Evolutionary conservation across 768 basidiomycete species (phyloP), one percentile per base, ranked within the genome.

Genomic region (Suillus alpinus): DNA sequence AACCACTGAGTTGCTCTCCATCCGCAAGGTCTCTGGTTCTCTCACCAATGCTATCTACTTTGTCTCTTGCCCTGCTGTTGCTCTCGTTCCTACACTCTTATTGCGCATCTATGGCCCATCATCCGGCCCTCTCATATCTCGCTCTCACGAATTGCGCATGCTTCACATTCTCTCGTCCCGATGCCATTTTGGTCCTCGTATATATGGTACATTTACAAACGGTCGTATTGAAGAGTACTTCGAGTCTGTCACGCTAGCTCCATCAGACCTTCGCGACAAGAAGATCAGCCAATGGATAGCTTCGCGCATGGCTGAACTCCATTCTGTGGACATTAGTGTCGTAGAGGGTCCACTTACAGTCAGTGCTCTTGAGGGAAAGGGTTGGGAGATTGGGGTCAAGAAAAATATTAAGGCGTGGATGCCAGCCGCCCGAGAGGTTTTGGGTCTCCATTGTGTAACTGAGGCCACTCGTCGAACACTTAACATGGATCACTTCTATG

Each of bases 1-100:
- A 46, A 75, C 75, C 36, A 74, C 83, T 37, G 72, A 81, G 49
- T 73, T 77, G 34, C 69, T 95, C 56, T 79, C 78, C 58, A 82
- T 98, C 64, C 80, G 80, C 70, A 95, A 90, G 70, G 89, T 95
- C 26, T 93, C 95, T 7, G 95, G 96, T 9, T 89, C 93, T 12
- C 76, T 98, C 64, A 99, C 96, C 44, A 99, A 99, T 74, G 90
- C 92, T 59, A 94, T 99, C 59, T 98, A 93, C 78, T 99, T 98
- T 76, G 89, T 98, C 58, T 92, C 95, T 10, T 94, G 86, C 69
- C 79, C 84, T 40, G 71, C 78, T 36, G 71, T 74, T 20, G 78
- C 76, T 58, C 77, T 73, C 59, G 73, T 77, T 57, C 81, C 78
- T 65, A 95, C 92, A 1, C 73, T 98, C 31, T 82, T 99, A 10